Evolutionary conservation across 31 red algal species (phyloP).

Genomic region (Endocladia muricata): DNA sequence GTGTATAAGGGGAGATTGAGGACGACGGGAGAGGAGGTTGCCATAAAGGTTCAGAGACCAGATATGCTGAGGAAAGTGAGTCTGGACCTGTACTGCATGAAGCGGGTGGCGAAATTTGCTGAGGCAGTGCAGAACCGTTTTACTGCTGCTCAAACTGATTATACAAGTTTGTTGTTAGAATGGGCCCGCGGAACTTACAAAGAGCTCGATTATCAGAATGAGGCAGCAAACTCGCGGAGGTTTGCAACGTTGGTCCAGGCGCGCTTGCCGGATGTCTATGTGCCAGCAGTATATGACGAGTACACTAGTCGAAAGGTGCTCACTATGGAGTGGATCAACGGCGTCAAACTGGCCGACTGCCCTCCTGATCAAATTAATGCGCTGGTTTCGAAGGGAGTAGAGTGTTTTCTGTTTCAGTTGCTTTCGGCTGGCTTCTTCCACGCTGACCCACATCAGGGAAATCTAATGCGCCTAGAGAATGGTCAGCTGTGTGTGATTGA

Average conservation of each 20-base stretch:
- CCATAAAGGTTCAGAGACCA: conserved; percentile 86
- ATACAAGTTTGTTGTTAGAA: conserved; percentile 82
- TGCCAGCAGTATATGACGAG: conserved; percentile 74
- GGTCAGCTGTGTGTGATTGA: conserved; percentile 83
- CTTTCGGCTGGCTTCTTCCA: conserved; percentile 89
- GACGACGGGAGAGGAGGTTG: conserved; percentile 77
- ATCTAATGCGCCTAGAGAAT: conserved; percentile 45
- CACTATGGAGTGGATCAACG: conserved; percentile 91
- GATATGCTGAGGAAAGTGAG: conserved; percentile 78
- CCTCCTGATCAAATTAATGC: conserved; percentile 56
- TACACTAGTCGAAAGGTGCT: conserved; percentile 68
- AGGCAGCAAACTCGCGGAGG: conserved; percentile 70
- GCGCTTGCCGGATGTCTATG: conserved; percentile 62
- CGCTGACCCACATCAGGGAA: conserved; percentile 90
- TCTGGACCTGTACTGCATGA: conserved; percentile 90
- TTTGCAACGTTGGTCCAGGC: conserved; percentile 74
- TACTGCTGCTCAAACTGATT: conserved; percentile 76
- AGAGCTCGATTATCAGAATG: conserved; percentile 93
- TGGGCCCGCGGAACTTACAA: conserved; percentile 80
- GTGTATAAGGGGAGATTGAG: conserved; percentile 77
- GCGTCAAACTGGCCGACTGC: conserved; percentile 84
- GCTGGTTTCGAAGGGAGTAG: conserved; percentile 58
- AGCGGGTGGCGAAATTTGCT: conserved; percentile 59
- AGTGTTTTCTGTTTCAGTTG: conserved; percentile 79
- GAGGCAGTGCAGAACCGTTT: conserved; percentile 70